These are phyloP conservation scores for Sporisorium graminicola DNA, from an alignment of 1,284 basidiomycete species.

Conservation along the genomic window DNA sequence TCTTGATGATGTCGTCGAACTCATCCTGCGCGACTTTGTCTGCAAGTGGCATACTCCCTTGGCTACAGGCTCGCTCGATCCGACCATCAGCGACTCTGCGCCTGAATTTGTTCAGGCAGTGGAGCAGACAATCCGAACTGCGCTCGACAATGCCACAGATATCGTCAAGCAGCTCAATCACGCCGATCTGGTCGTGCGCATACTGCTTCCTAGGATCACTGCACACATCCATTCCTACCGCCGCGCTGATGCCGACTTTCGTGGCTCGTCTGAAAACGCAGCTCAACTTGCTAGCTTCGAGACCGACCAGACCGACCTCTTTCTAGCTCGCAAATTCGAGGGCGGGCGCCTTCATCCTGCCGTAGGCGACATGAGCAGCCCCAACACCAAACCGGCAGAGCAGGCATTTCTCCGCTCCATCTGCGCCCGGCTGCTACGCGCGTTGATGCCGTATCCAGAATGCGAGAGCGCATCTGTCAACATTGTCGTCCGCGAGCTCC, in stretches of 20 bases:
- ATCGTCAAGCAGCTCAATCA: slow-evolving; percentile 79
- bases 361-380: slow-evolving; percentile 81
- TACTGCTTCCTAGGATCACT: slow-evolving; percentile 86
- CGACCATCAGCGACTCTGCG: slow-evolving; percentile 72
- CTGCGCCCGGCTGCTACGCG: slow-evolving; percentile 79
- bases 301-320: slow-evolving; percentile 74
- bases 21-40: slow-evolving; percentile 63
- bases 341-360: slow-evolving; percentile 78
- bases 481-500: slow-evolving; percentile 83
- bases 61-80: slow-evolving; percentile 27
- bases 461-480: slow-evolving; percentile 78
- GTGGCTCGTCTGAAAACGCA: slow-evolving; percentile 71
- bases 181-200: slow-evolving; percentile 82
- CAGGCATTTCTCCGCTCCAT: slow-evolving; percentile 83
- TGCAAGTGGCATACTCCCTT: slow-evolving; percentile 58
- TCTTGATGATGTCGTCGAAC: slow-evolving; percentile 35
- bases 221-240: slow-evolving; percentile 89
- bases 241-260: slow-evolving; percentile 86
- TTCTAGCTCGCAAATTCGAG: slow-evolving; percentile 75
- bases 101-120: slow-evolving; percentile 88
- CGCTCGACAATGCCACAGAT: slow-evolving; percentile 75
- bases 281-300: slow-evolving; percentile 27
- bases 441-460: slow-evolving; percentile 82
- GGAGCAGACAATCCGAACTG: slow-evolving; percentile 79
- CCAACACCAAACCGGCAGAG: slow-evolving; percentile 87